Conservation (phyloP, 1,284 basidiomycete genomes). For the Ganoderma resinaceum region DNA sequence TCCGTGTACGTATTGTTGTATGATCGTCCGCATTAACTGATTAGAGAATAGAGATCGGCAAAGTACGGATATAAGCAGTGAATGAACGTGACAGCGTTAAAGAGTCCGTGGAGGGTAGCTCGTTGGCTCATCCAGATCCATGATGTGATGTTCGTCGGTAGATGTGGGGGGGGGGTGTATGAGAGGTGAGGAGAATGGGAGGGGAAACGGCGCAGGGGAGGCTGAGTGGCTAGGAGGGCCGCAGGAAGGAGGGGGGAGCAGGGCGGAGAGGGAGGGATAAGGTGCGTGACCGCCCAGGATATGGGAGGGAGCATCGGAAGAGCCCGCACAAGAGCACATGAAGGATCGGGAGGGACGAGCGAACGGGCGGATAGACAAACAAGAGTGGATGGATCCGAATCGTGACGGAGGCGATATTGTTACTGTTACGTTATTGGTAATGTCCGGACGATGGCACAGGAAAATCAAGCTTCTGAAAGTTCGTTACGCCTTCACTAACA, state of each 20-base stretch:
- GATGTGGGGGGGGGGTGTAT: slow-evolving; percentile 6
- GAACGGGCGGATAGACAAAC: slow-evolving; percentile 26
- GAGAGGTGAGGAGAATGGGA: not conserved
- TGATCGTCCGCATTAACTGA: slow-evolving; percentile 23
- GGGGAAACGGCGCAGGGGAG: slow-evolving; percentile 1
- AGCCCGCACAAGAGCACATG: not conserved
- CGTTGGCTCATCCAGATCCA: slow-evolving; percentile 11
- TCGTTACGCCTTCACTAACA: slow-evolving; percentile 25
- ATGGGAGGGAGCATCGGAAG: slow-evolving; percentile 4
- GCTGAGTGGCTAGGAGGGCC: not conserved
- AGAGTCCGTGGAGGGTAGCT: slow-evolving; percentile 17
- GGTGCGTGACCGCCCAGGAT: not conserved
- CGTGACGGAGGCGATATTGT: slow-evolving; percentile 26
- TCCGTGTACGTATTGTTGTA: slow-evolving; percentile 11
- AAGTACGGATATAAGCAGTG: slow-evolving; percentile 13
- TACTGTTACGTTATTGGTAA: slow-evolving; percentile 31
- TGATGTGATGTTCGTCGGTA: slow-evolving; percentile 7
- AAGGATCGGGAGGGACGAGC: slow-evolving; percentile 1
- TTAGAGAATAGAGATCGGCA: slow-evolving; percentile 17
- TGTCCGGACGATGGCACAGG: slow-evolving; percentile 26
- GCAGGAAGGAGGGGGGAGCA: slow-evolving; percentile 1
- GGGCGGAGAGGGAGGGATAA: not conserved
- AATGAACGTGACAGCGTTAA: slow-evolving; percentile 18
- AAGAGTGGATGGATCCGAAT: slow-evolving; percentile 11
- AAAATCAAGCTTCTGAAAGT: slow-evolving; percentile 17